Percentiles rank a stretch among this genome's conserved stretches.
Conservation (phyloP, 2,329 filamentous ascomycete species). For the Chaetomium olivaceum region DNA sequence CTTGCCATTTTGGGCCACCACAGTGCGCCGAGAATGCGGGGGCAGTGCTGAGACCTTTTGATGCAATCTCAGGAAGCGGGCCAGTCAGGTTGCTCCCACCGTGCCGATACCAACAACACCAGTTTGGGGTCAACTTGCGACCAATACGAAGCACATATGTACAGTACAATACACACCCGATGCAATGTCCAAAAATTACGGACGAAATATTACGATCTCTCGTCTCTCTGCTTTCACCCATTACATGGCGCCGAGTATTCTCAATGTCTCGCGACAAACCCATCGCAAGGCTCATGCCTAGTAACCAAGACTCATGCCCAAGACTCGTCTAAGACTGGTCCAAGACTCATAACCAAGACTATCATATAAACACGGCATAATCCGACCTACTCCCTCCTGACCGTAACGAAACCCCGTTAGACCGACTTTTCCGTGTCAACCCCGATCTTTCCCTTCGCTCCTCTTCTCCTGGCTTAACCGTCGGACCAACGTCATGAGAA, state of each 20-base stretch:
- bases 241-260: background rate
- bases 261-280: too few species aligned
- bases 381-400: slow-evolving; percentile 27
- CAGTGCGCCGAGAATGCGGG: slow-evolving; percentile 21
- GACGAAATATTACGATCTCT: background rate
- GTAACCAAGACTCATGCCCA: background rate
- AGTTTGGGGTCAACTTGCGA: background rate
- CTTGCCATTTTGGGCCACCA: slow-evolving; percentile 8
- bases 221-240: background rate
- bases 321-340: too few species aligned
- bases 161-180: too few species aligned
- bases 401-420: slow-evolving; percentile 16
- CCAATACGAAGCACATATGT: too few species aligned
- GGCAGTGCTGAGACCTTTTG: background rate
- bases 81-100: slow-evolving; percentile 7
- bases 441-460: background rate
- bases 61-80: slow-evolving; percentile 5
- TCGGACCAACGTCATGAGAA: background rate
- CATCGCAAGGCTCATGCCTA: too few species aligned
- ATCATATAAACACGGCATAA: slow-evolving; percentile 28
- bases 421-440: slow-evolving; percentile 10
- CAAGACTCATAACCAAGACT: background rate
- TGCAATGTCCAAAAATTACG: too few species aligned
- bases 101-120: slow-evolving; percentile 14
- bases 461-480: too few species aligned